Evolutionary conservation across 2,329 filamentous ascomycete species (phyloP).

Genomic region (Beauveria pseudobassiana): DNA sequence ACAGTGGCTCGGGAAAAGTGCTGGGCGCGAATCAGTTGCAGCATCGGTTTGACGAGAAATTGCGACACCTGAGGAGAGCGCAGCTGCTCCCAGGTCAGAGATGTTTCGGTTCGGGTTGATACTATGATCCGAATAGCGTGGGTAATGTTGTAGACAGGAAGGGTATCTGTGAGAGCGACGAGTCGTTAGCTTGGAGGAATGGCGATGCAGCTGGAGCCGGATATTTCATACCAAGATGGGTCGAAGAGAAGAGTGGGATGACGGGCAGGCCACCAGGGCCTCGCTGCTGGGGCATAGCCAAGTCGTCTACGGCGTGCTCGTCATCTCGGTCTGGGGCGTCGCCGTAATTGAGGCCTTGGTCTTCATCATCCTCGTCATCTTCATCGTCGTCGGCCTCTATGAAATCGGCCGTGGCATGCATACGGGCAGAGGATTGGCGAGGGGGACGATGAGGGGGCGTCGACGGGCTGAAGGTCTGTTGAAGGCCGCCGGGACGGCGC

Average conservation of each 20-base stretch:
- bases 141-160: constrained; percentile 85
- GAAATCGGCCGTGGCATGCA: constrained; percentile 57
- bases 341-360: constrained; percentile 39
- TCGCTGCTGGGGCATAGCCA: constrained; percentile 21
- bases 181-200: constrained; percentile 17
- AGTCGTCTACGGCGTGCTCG: constrained; percentile 36
- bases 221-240: constrained; percentile 57
- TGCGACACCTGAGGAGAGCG: constrained; percentile 94
- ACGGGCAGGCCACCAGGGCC: constrained; percentile 29
- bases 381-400: constrained; percentile 55
- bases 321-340: constrained; percentile 38
- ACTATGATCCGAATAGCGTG: constrained; percentile 84
- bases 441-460: constrained; percentile 23
- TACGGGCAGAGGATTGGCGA: constrained; percentile 21
- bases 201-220: background rate
- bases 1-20: constrained; percentile 82
- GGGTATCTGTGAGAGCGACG: constrained; percentile 51
- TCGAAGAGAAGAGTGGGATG: constrained; percentile 73
- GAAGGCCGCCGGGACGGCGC: constrained; percentile 22
- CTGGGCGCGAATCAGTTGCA: constrained; percentile 73
- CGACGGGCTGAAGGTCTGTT: constrained; percentile 22
- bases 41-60: constrained; percentile 91
- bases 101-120: constrained; percentile 80
- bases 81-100: constrained; percentile 88
- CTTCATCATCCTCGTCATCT: constrained; percentile 33